Evolutionary conservation across 768 basidiomycete genomes (phyloP).

Genomic region (Clavaria fumosa): DNA sequence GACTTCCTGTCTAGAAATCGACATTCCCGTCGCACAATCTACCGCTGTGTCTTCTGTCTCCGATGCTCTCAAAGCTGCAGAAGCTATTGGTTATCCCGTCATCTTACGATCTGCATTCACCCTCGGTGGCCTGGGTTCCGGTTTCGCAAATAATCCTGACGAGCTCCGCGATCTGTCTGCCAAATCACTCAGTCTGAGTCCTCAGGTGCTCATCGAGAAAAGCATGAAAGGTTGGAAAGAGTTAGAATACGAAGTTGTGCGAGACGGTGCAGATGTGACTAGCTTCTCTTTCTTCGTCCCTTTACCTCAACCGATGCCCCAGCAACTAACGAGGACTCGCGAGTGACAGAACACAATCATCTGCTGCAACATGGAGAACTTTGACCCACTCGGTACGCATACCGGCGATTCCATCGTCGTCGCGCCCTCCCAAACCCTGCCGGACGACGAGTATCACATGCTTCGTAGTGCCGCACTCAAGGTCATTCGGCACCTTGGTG

Average conservation of each 20-base stretch:
- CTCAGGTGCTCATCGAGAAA: conserved; percentile 93
- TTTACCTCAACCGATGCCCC: conserved; percentile 5
- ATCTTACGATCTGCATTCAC: conserved; percentile 96
- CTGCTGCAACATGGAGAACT: conserved; percentile 99
- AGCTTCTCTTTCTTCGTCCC: conserved; percentile 4
- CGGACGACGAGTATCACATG: conserved; percentile 99
- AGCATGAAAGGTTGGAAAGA: conserved; percentile 99
- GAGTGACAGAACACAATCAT: conserved; percentile 99
- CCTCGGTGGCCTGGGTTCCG: conserved; percentile 94
- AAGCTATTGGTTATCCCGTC: conserved; percentile 88
- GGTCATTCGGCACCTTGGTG: conserved; percentile 81
- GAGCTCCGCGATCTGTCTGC: conserved; percentile 92
- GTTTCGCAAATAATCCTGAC: conserved; percentile 89
- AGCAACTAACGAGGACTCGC: no score
- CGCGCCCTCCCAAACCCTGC: conserved; percentile 93
- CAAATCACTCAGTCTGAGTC: conserved; percentile 77
- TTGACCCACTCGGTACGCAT: conserved; percentile 96
- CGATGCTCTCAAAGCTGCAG: conserved; percentile 83
- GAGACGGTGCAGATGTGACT: conserved; percentile 90
- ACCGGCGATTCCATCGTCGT: conserved; percentile 99
- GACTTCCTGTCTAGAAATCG: conserved; percentile 56
- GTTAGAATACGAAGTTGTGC: conserved; percentile 97
- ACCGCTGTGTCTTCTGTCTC: conserved; percentile 94
- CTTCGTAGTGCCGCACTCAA: conserved; percentile 94
- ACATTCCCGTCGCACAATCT: conserved; percentile 90